Evolutionary conservation across 169 alveolate genomes (phyloP), one percentile per base, ranked within the genome.

Genomic region (Plasmodium reichenowi): DNA sequence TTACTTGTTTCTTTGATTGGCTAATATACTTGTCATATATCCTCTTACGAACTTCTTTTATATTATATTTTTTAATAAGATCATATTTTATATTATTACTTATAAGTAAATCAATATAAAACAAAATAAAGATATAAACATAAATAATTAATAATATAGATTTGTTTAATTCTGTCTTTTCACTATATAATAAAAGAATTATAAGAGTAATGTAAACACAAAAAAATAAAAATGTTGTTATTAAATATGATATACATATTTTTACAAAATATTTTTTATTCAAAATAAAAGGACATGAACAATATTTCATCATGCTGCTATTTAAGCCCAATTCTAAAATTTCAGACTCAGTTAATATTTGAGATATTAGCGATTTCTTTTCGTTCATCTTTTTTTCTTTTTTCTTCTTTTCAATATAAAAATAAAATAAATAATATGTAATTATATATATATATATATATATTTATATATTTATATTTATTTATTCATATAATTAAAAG

Each of bases 331-430:
- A 24, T 24, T 83, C 91, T 13, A 62, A 32, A 10, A 83, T 83
- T 83, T 83, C 91, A 3, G 91, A 64, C 54, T 83, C 91, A 9
- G 91, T 83, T 10, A 83, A 45, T 26, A 83, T 68, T 72, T 83
- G 63, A 9, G 91, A 83, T 24, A 83, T 68, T 32, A 83, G 38
- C 6, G 91, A 83, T 29, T 68, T 22, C 47, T 38, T 38, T 38
- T 38, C 47, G 17, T 26, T 62, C 85, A 60, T 68, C 60, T 45
- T 76, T 56, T 6, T 56, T 56, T 17, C 2, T 13, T 15, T 13
- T 10, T 56, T 15, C 22, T 15, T 56, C 6, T 56, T 56, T 6
- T 17, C 22, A 15, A 17, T 56, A 13, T 56, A 56, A 17, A 56
- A 17, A 56, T 38, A 17, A 56, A 17, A 56, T 38, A 38, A 38